Conservation (phyloP, 2,329 filamentous ascomycete genomes). For the Diaporthe humulicola region DNA sequence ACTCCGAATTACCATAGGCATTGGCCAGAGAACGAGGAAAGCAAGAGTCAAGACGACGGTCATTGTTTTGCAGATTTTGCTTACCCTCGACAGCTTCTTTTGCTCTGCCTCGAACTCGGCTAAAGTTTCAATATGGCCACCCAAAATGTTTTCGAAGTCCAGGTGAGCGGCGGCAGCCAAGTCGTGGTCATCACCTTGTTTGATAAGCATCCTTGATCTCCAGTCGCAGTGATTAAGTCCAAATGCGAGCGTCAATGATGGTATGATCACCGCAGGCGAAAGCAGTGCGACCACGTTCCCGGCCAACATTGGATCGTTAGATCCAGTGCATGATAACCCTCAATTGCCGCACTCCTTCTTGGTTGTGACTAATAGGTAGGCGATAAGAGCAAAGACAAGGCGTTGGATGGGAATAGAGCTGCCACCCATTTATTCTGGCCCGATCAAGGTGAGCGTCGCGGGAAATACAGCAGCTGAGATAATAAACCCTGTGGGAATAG, state of each 20-base stretch:
- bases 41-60: constrained; percentile 60
- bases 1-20: too few species aligned
- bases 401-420: constrained; percentile 76
- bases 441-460: constrained; percentile 80
- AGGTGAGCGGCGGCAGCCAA: constrained; percentile 73
- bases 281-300: constrained; percentile 88
- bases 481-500: too few species aligned
- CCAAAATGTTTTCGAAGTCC: constrained; percentile 75
- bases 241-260: constrained; percentile 78
- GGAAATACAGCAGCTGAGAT: constrained; percentile 89
- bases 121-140: constrained; percentile 52
- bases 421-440: constrained; percentile 83
- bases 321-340: constrained; percentile 80
- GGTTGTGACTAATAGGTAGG: constrained; percentile 84
- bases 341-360: constrained; percentile 77
- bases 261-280: constrained; percentile 80
- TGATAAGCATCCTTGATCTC: constrained; percentile 85
- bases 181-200: constrained; percentile 83
- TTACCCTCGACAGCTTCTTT: constrained; percentile 48
- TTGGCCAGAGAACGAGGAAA: constrained; percentile 89
- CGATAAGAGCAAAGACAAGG: constrained; percentile 76
- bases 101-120: constrained; percentile 58
- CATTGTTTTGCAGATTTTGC: constrained; percentile 50
- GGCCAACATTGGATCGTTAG: constrained; percentile 89
- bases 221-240: constrained; percentile 85